phyloP scores from a whole-genome alignment of 805 yeast genomes.

The Zygoascus flipseniorum region DNA sequence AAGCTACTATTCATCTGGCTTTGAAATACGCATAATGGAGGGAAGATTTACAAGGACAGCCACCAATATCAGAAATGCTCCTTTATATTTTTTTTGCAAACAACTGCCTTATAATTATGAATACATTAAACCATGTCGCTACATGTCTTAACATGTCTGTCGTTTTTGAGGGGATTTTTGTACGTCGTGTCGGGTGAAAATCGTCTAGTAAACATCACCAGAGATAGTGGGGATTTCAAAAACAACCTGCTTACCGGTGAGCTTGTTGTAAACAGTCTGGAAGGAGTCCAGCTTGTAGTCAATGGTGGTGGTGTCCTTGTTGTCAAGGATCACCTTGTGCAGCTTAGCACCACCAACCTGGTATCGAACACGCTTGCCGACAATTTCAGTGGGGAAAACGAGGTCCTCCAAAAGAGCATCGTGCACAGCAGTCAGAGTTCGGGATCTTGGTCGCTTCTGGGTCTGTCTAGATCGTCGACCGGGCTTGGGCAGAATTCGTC shows the following conservation, averaged over 20 bases:
- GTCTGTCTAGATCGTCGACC: slow-evolving; percentile 85
- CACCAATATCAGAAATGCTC: not conserved
- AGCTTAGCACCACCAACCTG: slow-evolving; percentile 97
- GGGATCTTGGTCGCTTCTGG: slow-evolving; percentile 99
- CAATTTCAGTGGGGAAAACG: slow-evolving; percentile 98
- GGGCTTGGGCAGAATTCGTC: slow-evolving; percentile 99
- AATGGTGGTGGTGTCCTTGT: slow-evolving; percentile 93
- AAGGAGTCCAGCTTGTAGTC: slow-evolving; percentile 99
- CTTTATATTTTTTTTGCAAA: not conserved
- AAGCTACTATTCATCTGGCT: no score
- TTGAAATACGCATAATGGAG: no score
- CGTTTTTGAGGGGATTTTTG: not conserved
- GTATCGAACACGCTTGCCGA: slow-evolving; percentile 99
- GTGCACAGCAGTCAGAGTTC: slow-evolving; percentile 98
- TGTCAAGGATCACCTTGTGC: slow-evolving; percentile 95
- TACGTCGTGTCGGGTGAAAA: not conserved
- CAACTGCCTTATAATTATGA: not conserved
- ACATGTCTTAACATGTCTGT: not conserved
- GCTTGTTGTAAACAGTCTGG: slow-evolving; percentile 97
- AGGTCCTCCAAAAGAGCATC: slow-evolving; percentile 97
- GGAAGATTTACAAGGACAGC: no score
- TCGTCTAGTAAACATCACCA: slow-evolving; percentile 29
- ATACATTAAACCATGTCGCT: not conserved
- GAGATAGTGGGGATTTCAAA: slow-evolving; percentile 70
- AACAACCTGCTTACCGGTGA: slow-evolving; percentile 99